phyloP scores from a whole-genome alignment of 148 eudicot species.

The Nyssa sinensis region DNA sequence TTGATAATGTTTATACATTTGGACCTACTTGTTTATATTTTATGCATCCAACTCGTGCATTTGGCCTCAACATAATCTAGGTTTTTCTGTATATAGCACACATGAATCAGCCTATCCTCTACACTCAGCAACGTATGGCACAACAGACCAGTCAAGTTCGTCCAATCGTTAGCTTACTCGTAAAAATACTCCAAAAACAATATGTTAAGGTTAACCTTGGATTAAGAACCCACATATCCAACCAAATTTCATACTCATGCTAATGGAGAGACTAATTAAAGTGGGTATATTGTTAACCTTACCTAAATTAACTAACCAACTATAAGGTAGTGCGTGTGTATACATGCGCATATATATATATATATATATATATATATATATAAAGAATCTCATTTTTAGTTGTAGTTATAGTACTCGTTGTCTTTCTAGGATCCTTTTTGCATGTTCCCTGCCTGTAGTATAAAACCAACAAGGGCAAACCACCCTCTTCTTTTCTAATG shows the following conservation, averaged over 20 bases:
- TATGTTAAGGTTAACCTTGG: background rate
- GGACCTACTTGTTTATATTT: conserved; percentile 10
- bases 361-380: background rate
- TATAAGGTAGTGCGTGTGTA: background rate
- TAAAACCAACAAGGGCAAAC: background rate
- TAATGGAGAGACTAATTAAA: background rate
- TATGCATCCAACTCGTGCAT: conserved; percentile 17
- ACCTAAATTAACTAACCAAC: conserved; percentile 28
- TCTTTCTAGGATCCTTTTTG: conserved; percentile 28
- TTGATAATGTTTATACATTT: background rate
- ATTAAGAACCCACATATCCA: background rate
- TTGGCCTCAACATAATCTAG: conserved; percentile 5
- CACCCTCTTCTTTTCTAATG: background rate
- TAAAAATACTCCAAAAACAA: background rate
- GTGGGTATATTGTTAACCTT: background rate
- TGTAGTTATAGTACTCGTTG: conserved; percentile 1
- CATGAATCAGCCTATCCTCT: background rate
- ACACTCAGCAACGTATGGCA: background rate
- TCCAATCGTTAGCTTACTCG: background rate
- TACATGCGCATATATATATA: background rate
- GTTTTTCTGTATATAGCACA: background rate
- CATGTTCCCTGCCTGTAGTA: background rate
- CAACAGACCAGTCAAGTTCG: background rate
- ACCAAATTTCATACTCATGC: background rate
- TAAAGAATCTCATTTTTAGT: background rate